Evolutionary conservation across 106 monocot species (phyloP).

Genomic region (Hemerocallis citrina): DNA sequence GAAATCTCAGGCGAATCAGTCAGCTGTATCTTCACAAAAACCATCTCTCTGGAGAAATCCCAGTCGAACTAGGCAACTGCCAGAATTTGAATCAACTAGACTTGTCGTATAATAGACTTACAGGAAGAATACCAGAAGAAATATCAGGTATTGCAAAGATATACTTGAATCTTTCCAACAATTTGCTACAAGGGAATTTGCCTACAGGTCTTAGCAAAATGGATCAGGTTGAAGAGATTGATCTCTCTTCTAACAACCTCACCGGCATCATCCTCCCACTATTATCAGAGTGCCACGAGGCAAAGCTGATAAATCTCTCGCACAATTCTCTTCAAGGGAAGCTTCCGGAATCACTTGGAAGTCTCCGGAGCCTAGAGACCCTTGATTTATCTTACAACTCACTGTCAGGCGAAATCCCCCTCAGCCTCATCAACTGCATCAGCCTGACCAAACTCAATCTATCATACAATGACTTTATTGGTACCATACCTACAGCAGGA

Average conservation of each 20-base stretch:
- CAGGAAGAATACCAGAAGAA: constrained; percentile 28
- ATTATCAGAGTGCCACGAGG: constrained; percentile 21
- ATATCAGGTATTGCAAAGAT: constrained; percentile 27
- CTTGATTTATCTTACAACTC: constrained; percentile 51
- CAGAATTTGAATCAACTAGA: constrained; percentile 20
- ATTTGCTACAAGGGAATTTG: constrained; percentile 31
- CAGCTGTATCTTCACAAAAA: constrained; percentile 27
- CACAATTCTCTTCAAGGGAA: constrained; percentile 40
- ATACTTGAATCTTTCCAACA: constrained; percentile 40
- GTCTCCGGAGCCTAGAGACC: constrained; percentile 24
- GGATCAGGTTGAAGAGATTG: constrained; percentile 35
- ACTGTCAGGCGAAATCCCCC: constrained; percentile 42
- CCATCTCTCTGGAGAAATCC: constrained; percentile 28
- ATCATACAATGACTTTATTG: constrained; percentile 51
- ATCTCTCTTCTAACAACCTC: constrained; percentile 49
- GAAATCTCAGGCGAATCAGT: constrained; percentile 10
- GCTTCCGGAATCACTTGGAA: constrained; percentile 30
- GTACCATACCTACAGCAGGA: constrained; percentile 25
- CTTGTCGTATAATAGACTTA: constrained; percentile 34
- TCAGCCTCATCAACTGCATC: constrained; percentile 29
- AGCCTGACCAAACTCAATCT: constrained; percentile 32
- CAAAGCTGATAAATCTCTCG: constrained; percentile 38
- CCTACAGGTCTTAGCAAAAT: constrained; percentile 33
- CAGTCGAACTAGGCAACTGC: constrained; percentile 18
- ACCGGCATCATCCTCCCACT: constrained; percentile 18